phyloP scores from a whole-genome alignment of 371 early-diverging fungal genomes.

The Mucor indicus region DNA sequence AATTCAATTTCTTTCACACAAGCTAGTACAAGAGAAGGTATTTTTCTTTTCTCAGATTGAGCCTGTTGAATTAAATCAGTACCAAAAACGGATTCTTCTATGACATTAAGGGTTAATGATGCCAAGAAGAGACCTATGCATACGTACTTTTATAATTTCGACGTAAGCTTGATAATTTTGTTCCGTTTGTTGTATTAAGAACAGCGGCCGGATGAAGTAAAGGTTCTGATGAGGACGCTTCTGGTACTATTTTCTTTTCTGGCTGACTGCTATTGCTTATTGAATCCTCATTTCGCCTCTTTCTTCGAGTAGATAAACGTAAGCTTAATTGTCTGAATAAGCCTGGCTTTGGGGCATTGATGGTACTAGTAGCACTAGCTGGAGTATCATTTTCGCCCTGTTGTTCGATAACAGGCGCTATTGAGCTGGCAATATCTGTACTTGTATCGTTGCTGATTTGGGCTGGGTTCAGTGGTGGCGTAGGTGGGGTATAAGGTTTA shows the following conservation, averaged over 20 bases:
- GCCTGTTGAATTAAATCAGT: conserved; percentile 19
- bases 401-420: too few relatives aligned
- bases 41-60: conserved; percentile 5
- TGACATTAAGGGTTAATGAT: not conserved
- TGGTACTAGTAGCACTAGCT: not conserved
- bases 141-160: too few relatives aligned
- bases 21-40: conserved; percentile 11
- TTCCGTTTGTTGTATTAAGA: not conserved
- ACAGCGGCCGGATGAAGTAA: conserved; percentile 19
- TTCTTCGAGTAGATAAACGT: conserved; percentile 10
- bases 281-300: conserved; percentile 5
- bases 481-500: conserved; percentile 4
- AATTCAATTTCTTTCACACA: conserved; percentile 19
- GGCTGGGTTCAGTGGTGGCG: not conserved
- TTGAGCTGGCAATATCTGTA: too few relatives aligned
- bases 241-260: conserved; percentile 1
- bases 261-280: not conserved
- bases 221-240: conserved; percentile 5
- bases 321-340: conserved; percentile 20
- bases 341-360: conserved; percentile 2
- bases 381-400: too few relatives aligned
- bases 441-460: not conserved
- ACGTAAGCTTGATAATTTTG: too few relatives aligned
- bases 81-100: conserved; percentile 11
- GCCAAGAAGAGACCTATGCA: too few relatives aligned